Evolutionary conservation across 345 rosid species (phyloP), one percentile per base, ranked within the genome.

Genomic region (Rubroshorea leprosula): DNA sequence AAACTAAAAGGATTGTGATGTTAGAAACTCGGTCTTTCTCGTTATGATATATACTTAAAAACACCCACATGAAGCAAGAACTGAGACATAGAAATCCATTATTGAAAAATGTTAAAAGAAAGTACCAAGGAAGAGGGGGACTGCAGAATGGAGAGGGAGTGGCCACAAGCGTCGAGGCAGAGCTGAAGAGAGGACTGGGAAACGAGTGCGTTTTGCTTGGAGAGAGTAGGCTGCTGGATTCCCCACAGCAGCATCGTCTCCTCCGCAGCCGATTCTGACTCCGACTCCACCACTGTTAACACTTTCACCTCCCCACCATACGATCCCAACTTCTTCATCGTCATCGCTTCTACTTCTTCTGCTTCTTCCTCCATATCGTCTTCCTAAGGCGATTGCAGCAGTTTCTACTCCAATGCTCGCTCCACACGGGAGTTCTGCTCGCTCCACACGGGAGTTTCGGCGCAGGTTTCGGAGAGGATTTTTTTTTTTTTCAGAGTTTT

Each of bases 161-260:
- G 89, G 21, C 98, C 96, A 49, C 96, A 92, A 62, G 96, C 90
- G 62, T 92, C 95, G 55, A 92, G 69, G 64, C 75, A 72, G 26
- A 92, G 87, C 16, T 79, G 79, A 49, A 88, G 87, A 60, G 95
- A 86, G 7, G 95, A 76, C 57, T 92, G 98, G 3, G 95, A 55
- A 48, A 88, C 96, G 35, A 84, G 83, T 24, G 93, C 70, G 72
- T 92, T 92, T 13, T 85, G 90, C 44, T 68, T 63, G 47, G 89
- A 83, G 49, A 74, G 67, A 19, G 92, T 84, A 18, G 98, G 96
- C 59, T 84, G 95, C 62, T 86, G 96, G 26, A 92, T 74, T 55
- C 90, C 96, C 98, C 96, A 91, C 17, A 91, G 51, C 5, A 91
- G 63, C 96, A 91, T 84, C 49, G 80, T 89, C 76, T 91, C 96